phyloP scores from a whole-genome alignment of 805 yeast species.

The Candida chauliodis region DNA sequence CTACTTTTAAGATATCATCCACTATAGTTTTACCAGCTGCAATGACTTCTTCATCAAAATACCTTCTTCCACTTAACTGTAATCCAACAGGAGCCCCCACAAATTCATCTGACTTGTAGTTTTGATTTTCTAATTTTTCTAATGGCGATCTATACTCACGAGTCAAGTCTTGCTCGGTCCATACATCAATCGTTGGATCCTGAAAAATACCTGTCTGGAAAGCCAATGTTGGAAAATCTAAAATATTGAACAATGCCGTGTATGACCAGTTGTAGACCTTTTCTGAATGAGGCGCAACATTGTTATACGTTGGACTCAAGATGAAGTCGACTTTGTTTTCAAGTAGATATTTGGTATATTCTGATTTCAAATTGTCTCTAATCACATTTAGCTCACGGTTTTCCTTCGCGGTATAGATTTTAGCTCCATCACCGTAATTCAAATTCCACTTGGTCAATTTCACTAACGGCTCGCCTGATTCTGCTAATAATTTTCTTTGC shows the following conservation, averaged over 20 bases:
- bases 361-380: constrained; percentile 58
- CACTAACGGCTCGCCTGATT: constrained; percentile 67
- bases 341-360: constrained; percentile 52
- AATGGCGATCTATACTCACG: constrained; percentile 42
- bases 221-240: constrained; percentile 66
- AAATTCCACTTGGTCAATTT: constrained; percentile 63
- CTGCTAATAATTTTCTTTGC: constrained; percentile 48
- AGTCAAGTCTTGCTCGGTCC: constrained; percentile 31
- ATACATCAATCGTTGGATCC: constrained; percentile 51
- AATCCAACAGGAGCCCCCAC: constrained; percentile 53
- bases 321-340: constrained; percentile 60
- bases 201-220: constrained; percentile 61
- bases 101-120: constrained; percentile 46
- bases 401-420: constrained; percentile 43
- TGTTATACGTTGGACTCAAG: constrained; percentile 63
- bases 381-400: constrained; percentile 51
- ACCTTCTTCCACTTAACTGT: constrained; percentile 53
- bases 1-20: constrained; percentile 28
- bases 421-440: constrained; percentile 56
- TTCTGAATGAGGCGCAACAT: constrained; percentile 66
- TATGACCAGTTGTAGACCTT: constrained; percentile 75
- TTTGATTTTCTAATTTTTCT: constrained; percentile 47
- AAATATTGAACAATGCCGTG: constrained; percentile 67
- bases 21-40: constrained; percentile 42
- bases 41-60: constrained; percentile 54